A percentile compares a stretch with the other conserved stretches of the same genome.
Evolutionary conservation across 306 rosid species (phyloP).

Genomic region (Cajanus cajan): DNA sequence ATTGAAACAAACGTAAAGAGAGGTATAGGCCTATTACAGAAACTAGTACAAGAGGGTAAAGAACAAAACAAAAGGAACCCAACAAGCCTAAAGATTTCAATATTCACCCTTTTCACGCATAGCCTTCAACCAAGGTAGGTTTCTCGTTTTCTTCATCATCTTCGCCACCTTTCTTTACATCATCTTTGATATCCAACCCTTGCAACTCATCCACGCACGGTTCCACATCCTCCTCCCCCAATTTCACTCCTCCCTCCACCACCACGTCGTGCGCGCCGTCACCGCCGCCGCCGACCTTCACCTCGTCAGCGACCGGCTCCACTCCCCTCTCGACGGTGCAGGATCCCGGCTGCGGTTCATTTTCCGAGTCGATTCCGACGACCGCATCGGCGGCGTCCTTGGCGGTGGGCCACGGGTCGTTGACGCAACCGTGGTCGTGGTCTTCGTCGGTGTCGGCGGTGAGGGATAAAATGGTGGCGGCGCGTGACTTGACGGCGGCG

Average conservation of each 20-base stretch:
- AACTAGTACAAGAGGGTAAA: neutral
- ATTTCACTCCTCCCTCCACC: conserved; percentile 44
- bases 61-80: neutral
- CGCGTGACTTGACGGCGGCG: conserved; percentile 55
- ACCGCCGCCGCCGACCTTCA: conserved; percentile 36
- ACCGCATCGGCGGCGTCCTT: conserved; percentile 37
- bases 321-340: conserved; percentile 46
- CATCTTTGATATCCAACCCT: conserved; percentile 57
- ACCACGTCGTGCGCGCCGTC: conserved; percentile 35
- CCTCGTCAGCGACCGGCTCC: conserved; percentile 35
- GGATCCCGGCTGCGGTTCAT: conserved; percentile 34
- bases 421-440: conserved; percentile 37
- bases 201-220: conserved; percentile 65
- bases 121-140: conserved; percentile 61
- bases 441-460: conserved; percentile 20
- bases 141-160: conserved; percentile 31
- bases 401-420: conserved; percentile 45
- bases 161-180: conserved; percentile 22
- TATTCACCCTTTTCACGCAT: conserved; percentile 34
- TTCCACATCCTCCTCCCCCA: conserved; percentile 38
- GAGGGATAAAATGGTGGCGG: conserved; percentile 41
- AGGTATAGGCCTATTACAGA: neutral
- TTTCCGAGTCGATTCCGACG: conserved; percentile 37
- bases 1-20: neutral
- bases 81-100: neutral